A percentile compares a stretch with the other conserved stretches of the same genome.
Conservation (phyloP, 441 rosid species). For the Cnidoscolus chayamansa region DNA sequence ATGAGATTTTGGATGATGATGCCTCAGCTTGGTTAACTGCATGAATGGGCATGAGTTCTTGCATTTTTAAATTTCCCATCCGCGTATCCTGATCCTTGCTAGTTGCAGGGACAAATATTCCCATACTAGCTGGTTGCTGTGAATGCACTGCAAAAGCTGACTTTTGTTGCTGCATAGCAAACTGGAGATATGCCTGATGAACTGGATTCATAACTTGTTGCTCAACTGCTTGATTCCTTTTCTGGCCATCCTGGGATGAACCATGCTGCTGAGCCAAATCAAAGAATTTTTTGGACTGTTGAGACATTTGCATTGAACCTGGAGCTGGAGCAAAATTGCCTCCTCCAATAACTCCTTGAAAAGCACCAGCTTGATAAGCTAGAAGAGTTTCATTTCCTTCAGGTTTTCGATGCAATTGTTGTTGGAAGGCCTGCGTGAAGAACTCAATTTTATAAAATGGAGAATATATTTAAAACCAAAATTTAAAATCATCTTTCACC, state of each 20-base stretch:
- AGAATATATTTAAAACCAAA: not conserved
- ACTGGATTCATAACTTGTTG: constrained; percentile 74
- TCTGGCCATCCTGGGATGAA: constrained; percentile 63
- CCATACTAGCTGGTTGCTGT: constrained; percentile 76
- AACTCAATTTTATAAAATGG: constrained; percentile 7
- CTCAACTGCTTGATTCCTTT: constrained; percentile 59
- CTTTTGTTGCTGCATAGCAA: constrained; percentile 78
- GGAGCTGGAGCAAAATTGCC: constrained; percentile 59
- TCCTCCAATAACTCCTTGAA: constrained; percentile 76
- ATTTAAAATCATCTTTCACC: not conserved
- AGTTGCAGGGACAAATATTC: constrained; percentile 46
- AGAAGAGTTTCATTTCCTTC: constrained; percentile 77
- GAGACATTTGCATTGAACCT: constrained; percentile 76
- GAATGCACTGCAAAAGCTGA: constrained; percentile 47
- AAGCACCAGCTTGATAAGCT: constrained; percentile 74
- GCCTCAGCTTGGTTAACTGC: constrained; percentile 75
- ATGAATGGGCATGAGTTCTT: constrained; percentile 76
- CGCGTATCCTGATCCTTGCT: constrained; percentile 74
- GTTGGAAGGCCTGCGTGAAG: constrained; percentile 54
- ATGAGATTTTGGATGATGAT: constrained; percentile 68
- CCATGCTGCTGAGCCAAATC: constrained; percentile 70
- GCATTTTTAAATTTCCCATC: constrained; percentile 71
- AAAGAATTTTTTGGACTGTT: constrained; percentile 76
- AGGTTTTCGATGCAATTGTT: constrained; percentile 62
- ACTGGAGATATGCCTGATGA: constrained; percentile 90